Base-by-base conservation (phyloP, 2,329 filamentous ascomycete genomes). In the Acephala macrosclerotiorum region DNA sequence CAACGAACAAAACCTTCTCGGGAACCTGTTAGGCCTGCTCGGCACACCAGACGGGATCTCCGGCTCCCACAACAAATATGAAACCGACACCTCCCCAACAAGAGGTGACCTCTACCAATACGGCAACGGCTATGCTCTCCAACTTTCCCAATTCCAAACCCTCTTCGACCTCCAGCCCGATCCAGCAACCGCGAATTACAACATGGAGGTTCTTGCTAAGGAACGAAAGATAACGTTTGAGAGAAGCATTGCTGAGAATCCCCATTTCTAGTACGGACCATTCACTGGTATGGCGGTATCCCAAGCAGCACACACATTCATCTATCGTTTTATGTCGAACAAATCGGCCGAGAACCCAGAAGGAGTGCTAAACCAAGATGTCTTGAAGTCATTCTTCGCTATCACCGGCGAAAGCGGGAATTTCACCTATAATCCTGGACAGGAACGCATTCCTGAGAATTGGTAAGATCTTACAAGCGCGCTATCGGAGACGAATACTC, bases 31-130 rank as follows among this genome's bases (percentile, higher is more conserved):
- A 40, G 68, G 65, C 20, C 53, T 73, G 12, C 62, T 72, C 71
- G 80, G 81, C 3, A 78, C 77, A 12, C 83, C 83, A 0, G 79
- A 80, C 29, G 83, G 84, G 3, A 77, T 87, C 2, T 75, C 75
- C 18, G 82, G 82, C 25, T 81, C 81, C 3, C 85, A 87, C 72
- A 86, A 86, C 72, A 81, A 82, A 64, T 83, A 86, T 70, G 85
- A 87, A 76, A 76, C 80, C 0, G 85, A 87, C 73, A 81, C 78
- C 0, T 86, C 83, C 45, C 79, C 80, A 58, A 85, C 84, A 0
- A 81, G 85, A 1, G 79, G 81, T 40, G 85, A 87, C 65, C 74
- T 88, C 0, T 87, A 87, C 72, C 70, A 70, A 61, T 73, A 70
- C 1, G 82, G 82, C 3, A 81, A 87, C 68, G 80, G 80, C 60